phyloP scores from a whole-genome alignment of 2,329 filamentous ascomycete species.

The Fusarium secorum region DNA sequence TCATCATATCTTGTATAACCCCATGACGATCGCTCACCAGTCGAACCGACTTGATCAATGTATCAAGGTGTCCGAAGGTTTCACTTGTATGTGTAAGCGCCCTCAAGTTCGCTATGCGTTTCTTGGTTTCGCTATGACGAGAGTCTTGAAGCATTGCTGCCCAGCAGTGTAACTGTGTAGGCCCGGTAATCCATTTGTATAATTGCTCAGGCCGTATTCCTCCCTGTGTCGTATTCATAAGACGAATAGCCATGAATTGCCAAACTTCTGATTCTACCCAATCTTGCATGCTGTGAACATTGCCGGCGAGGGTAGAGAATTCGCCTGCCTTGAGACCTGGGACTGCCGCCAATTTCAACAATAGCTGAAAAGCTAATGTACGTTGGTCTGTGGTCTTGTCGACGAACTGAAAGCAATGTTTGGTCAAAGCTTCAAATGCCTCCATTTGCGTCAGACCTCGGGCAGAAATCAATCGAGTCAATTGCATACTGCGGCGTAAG shows the following conservation, averaged over 20 bases:
- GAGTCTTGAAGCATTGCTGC: constrained; percentile 1
- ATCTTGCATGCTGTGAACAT: neutral
- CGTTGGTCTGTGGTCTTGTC: neutral
- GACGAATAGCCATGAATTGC: constrained; percentile 12
- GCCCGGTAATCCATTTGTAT: neutral
- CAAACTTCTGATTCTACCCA: constrained; percentile 15
- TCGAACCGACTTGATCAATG: constrained; percentile 8
- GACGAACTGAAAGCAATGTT: neutral
- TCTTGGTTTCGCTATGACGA: neutral
- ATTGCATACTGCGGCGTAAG: constrained; percentile 14
- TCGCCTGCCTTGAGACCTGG: neutral
- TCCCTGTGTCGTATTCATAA: constrained; percentile 4
- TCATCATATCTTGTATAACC: constrained; percentile 4
- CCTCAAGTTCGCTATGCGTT: constrained; percentile 6
- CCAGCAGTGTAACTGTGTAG: constrained; percentile 2
- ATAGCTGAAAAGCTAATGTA: constrained; percentile 12
- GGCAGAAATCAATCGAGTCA: constrained; percentile 1
- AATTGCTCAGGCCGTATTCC: constrained; percentile 4
- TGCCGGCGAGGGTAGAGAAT: neutral
- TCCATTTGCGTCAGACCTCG: neutral
- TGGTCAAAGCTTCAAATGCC: neutral
- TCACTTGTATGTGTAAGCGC: constrained; percentile 2
- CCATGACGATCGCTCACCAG: neutral
- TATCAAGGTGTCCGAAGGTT: constrained; percentile 12
- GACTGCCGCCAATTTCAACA: constrained; percentile 15